Evolutionary conservation across 805 yeast genomes (phyloP).

Genomic region (Danielia reshetovae): DNA sequence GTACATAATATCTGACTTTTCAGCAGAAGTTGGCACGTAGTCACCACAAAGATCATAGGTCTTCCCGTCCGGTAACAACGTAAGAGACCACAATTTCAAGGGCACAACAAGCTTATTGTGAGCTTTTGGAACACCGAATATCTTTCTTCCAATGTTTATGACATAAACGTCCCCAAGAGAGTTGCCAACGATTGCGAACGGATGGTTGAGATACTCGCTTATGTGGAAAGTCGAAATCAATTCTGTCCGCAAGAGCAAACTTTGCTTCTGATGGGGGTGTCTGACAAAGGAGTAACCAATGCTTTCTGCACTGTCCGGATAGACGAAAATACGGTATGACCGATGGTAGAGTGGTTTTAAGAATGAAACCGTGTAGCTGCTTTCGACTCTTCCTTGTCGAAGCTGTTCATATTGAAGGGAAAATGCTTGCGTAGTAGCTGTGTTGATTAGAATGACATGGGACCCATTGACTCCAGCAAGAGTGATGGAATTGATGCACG

Average conservation of each 20-base stretch:
- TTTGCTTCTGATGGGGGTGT: conserved; percentile 33
- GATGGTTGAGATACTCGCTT: conserved; percentile 35
- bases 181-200: conserved; percentile 31
- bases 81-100: conserved; percentile 33
- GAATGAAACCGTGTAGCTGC: conserved; percentile 20
- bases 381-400: conserved; percentile 25
- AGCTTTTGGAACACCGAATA: conserved; percentile 31
- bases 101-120: conserved; percentile 38
- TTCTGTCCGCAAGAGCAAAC: conserved; percentile 28
- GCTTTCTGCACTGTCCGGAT: conserved; percentile 26
- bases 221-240: conserved; percentile 25
- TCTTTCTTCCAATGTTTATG: conserved; percentile 36
- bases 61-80: conserved; percentile 7
- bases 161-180: conserved; percentile 34
- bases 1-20: conserved; percentile 21
- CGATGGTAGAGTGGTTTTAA: conserved; percentile 29
- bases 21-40: conserved; percentile 28
- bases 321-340: conserved; percentile 22
- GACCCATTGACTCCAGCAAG: conserved; percentile 22
- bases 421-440: conserved; percentile 25
- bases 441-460: conserved; percentile 25
- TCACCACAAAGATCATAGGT: conserved; percentile 21
- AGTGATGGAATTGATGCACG: conserved; percentile 25
- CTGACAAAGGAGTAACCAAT: conserved; percentile 27
- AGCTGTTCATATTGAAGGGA: conserved; percentile 20